Evolutionary conservation across 192 early-diverging fungal species (phyloP), one percentile per base, ranked within the genome.

Genomic region (Coemansia sp.): DNA sequence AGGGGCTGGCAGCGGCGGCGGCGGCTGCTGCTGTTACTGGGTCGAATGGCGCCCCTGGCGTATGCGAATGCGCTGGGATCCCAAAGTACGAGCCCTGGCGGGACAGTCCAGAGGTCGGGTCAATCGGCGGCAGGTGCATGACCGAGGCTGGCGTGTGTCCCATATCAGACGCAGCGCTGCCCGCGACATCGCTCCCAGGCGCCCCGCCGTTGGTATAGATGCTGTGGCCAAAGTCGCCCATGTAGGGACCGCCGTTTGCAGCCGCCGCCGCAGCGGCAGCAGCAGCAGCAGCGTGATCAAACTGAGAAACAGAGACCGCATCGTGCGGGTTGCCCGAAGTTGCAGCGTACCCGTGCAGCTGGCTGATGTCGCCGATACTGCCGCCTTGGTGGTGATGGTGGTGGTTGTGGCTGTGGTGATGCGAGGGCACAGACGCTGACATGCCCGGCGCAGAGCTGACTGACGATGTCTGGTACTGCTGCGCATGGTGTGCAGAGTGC

Each of bases 71-170:
- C 6, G 68, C 59, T 6, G 73, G 64, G 55, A 75, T 73, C 46
- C 59, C 70, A 69, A 81, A 81, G 56, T 75, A 81, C 56, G 78
- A 73, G 62, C 54, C 63, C 36, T 71, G 70, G 32, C 74, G 73
- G 55, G 66, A 42, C 67, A 71, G 35, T 19, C 67, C 43, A 41
- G 45, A 43, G 2, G 71, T 32, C 0, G 66, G 59, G 52, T 81
- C 79, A 34, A 75, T 75, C 11, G 79, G 70, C 55, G 74, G 73
- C 53, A 75, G 63, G 15, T 75, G 69, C 66, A 72, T 75, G 22
- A 56, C 70, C 5, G 61, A 35, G 8, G 61, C 65, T 2, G 69
- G 65, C 9, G 75, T 63, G 19, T 69, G 66, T 13, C 49, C 63
- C 19, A 79, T 70, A 42, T 73, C 76, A 11, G 53, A 33, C 9